A percentile compares a stretch with the other conserved stretches of the same genome.
These are phyloP conservation scores for Cubamyces lactineus DNA, from an alignment of 768 basidiomycete species.

Conservation along the genomic window DNA sequence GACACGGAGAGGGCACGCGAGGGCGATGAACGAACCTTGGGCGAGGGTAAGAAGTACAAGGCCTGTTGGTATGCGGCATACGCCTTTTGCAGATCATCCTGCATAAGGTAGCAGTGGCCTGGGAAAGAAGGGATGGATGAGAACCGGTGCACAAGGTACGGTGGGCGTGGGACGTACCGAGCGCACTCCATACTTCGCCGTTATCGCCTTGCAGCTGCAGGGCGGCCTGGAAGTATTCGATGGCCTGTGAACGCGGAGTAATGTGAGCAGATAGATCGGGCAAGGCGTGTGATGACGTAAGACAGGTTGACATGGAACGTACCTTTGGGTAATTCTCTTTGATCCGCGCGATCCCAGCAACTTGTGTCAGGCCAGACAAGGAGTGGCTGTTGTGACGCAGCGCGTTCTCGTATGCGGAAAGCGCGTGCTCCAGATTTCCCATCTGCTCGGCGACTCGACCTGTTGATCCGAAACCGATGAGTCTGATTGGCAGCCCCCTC, in stretches of 20 bases:
- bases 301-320: slow-evolving; percentile 34
- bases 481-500: slow-evolving; percentile 24
- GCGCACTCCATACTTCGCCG: slow-evolving; percentile 97
- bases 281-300: slow-evolving; percentile 23
- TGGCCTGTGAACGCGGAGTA: slow-evolving; percentile 59
- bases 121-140: slow-evolving; percentile 26
- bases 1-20: slow-evolving; percentile 5
- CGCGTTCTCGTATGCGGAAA: slow-evolving; percentile 92
- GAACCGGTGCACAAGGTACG: slow-evolving; percentile 14
- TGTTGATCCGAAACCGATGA: slow-evolving; percentile 43
- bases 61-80: slow-evolving; percentile 99
- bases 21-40: slow-evolving; percentile 63
- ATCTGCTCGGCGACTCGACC: slow-evolving; percentile 96
- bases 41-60: slow-evolving; percentile 91
- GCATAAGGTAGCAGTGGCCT: slow-evolving; percentile 99
- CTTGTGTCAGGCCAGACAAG: slow-evolving; percentile 87
- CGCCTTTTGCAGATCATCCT: slow-evolving; percentile 98
- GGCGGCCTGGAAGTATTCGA: slow-evolving; percentile 96
- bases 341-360: slow-evolving; percentile 95
- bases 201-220: slow-evolving; percentile 91
- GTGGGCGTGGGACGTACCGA: slow-evolving; percentile 57
- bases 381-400: slow-evolving; percentile 94
- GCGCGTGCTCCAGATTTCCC: slow-evolving; percentile 90
- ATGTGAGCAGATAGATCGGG: slow-evolving; percentile 27
- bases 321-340: slow-evolving; percentile 98